Base-by-base conservation (phyloP, 345 rosid genomes). In the Eucalyptus marginata region DNA sequence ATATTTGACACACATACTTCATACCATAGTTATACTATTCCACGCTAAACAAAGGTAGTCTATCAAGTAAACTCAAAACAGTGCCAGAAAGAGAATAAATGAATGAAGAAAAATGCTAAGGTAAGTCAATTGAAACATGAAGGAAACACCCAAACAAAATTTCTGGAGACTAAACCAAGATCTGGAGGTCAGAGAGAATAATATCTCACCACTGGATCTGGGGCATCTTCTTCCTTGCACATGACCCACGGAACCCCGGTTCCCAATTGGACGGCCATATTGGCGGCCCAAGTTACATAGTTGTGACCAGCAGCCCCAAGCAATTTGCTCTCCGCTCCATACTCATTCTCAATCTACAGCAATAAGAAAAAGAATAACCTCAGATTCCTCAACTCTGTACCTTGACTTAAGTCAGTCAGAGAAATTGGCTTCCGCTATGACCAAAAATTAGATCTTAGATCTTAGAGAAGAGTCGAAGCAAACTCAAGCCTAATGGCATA, bases 191-290 rank as follows among this genome's bases (percentile, higher is more conserved):
- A 33, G 68, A 36, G 79, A 51, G 49, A 24, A 20, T 25, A n/a
- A 58, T 88, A 50, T 54, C 94, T 91, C 91, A 96, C 99, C 93
- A 98, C 96, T n/a, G 99, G 99, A 94, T 98, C 99, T 49, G 99
- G 99, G 86, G 99, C 99, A 95, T 97, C 99, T 47, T 95, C 96
- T 94, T 98, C 99, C 91, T 98, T 97, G 96, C 99, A 98, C 99
- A 98, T 98, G 31, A 98, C 95, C 99, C 99, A 98, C 8, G 99
- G 99, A 84, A 98, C 99, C 33, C 99, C 99, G 51, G 99, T 96
- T 89, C 96, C 95, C 58, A 94, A 92, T 87, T 95, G 92, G 68
- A 96, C 89, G 59, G 99, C 99, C 99, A 98, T 97, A 89, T 97
- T 92, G 71, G 99, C 99, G 11, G 99, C 99, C 99, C 99, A 98